These are phyloP conservation scores for Coniochaeta ligniaria DNA, from an alignment of 2,329 filamentous ascomycete genomes.

Conservation along the genomic window DNA sequence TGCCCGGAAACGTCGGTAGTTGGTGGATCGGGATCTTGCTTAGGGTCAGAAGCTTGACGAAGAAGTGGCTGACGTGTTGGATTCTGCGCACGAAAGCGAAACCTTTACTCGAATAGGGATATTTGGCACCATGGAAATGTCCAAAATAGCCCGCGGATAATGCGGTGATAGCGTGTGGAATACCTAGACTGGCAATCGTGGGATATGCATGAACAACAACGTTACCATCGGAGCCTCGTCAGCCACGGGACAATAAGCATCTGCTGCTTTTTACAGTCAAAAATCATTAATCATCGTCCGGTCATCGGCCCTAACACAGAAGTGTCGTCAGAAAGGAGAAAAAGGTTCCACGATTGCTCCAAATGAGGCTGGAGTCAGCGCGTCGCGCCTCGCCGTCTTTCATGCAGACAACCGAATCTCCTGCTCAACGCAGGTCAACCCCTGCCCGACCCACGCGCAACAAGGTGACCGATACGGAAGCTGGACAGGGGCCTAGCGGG, in stretches of 20 bases:
- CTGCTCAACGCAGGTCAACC: neutral
- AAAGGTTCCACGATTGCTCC: neutral
- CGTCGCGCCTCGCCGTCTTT: neutral
- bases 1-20: neutral
- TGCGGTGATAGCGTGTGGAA: neutral
- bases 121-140: neutral
- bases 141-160: neutral
- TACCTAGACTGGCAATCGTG: neutral
- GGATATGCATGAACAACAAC: neutral
- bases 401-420: neutral
- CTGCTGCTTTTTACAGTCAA: neutral
- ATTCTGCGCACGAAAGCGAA: neutral
- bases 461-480: neutral
- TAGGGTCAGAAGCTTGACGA: neutral
- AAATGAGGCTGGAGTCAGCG: neutral
- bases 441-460: neutral
- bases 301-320: neutral
- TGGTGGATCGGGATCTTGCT: neutral
- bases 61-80: neutral
- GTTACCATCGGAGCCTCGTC: neutral
- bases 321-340: neutral
- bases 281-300: neutral
- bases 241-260: neutral
- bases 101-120: neutral
- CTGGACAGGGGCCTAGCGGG: neutral